Percentiles rank a stretch among this genome's conserved stretches.
These are phyloP conservation scores for Colletotrichum tamarilloi DNA, from an alignment of 2,329 filamentous ascomycete species.

Conservation along the genomic window DNA sequence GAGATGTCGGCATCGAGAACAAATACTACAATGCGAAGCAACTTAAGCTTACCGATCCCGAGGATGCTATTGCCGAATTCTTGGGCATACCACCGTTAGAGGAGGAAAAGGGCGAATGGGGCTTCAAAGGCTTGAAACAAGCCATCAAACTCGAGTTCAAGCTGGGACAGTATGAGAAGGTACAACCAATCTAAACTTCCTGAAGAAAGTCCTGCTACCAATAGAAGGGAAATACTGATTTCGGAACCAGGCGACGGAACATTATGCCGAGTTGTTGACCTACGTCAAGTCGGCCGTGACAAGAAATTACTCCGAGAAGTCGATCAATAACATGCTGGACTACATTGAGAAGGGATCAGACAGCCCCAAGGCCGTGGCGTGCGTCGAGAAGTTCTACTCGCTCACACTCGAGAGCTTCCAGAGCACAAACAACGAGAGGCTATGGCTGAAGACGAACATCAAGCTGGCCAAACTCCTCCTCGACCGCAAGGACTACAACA, in stretches of 20 bases:
- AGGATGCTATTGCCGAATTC: slow-evolving; percentile 92
- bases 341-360: slow-evolving; percentile 92
- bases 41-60: slow-evolving; percentile 86
- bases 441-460: slow-evolving; percentile 98
- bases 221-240: slow-evolving; percentile 9
- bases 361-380: slow-evolving; percentile 74
- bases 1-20: slow-evolving; percentile 96
- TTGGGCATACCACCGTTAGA: slow-evolving; percentile 87
- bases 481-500: slow-evolving; percentile 87
- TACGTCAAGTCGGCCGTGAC: slow-evolving; percentile 98
- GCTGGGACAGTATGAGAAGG: slow-evolving; percentile 87
- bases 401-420: slow-evolving; percentile 95
- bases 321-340: slow-evolving; percentile 99
- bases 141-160: slow-evolving; percentile 98
- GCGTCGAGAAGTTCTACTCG: slow-evolving; percentile 96
- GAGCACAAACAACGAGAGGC: slow-evolving; percentile 94
- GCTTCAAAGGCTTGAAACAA: slow-evolving; percentile 97
- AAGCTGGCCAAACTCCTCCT: slow-evolving; percentile 93
- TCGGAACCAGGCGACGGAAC: slow-evolving; percentile 78
- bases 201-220: not conserved
- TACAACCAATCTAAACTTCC: slow-evolving; percentile 45
- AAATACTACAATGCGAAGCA: slow-evolving; percentile 99
- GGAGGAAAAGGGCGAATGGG: slow-evolving; percentile 95
- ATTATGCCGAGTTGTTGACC: slow-evolving; percentile 94
- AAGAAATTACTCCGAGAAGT: slow-evolving; percentile 98